Evolutionary conservation across 352 stramenopile species (phyloP).

Genomic region (Globisporangium heterothallicum): DNA sequence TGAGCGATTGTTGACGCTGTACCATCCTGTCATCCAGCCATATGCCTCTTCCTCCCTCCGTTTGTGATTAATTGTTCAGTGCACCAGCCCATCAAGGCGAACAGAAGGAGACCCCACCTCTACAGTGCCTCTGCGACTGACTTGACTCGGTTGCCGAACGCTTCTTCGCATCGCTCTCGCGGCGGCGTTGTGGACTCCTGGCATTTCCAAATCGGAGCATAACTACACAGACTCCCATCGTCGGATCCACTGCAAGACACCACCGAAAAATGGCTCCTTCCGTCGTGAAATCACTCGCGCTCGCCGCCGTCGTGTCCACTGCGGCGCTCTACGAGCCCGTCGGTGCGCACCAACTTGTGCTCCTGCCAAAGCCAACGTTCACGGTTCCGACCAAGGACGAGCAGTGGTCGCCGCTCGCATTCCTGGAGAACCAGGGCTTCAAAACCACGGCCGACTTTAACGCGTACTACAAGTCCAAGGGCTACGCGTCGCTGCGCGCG

Average conservation of each 20-base stretch:
- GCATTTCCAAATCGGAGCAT: not conserved
- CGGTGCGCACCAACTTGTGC: conserved; percentile 20
- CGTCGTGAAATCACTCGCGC: conserved; percentile 8
- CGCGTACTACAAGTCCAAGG: conserved; percentile 15
- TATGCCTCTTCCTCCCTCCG: too few species aligned
- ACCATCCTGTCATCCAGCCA: too few species aligned
- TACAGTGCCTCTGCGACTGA: too few species aligned
- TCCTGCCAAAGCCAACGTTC: conserved; percentile 25
- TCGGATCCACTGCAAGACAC: not conserved
- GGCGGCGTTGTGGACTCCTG: too few species aligned
- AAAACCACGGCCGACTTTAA: conserved; percentile 37
- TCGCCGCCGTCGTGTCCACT: conserved; percentile 16
- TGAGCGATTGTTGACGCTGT: too few species aligned
- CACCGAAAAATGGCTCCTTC: conserved; percentile 6
- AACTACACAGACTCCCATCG: not conserved
- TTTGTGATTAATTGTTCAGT: too few species aligned
- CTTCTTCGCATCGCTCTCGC: too few species aligned
- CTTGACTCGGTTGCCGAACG: too few species aligned
- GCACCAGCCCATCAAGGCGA: too few species aligned
- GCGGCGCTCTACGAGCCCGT: conserved; percentile 14
- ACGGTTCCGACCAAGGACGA: conserved; percentile 23
- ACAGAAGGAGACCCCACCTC: too few species aligned
- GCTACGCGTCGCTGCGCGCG: conserved; percentile 11
- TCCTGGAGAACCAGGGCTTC: conserved; percentile 42
- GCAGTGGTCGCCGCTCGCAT: conserved; percentile 32